Evolutionary conservation across 179 eudicot species (phyloP), one percentile per base, ranked within the genome.

Genomic region (Heliamphora ciliata): DNA sequence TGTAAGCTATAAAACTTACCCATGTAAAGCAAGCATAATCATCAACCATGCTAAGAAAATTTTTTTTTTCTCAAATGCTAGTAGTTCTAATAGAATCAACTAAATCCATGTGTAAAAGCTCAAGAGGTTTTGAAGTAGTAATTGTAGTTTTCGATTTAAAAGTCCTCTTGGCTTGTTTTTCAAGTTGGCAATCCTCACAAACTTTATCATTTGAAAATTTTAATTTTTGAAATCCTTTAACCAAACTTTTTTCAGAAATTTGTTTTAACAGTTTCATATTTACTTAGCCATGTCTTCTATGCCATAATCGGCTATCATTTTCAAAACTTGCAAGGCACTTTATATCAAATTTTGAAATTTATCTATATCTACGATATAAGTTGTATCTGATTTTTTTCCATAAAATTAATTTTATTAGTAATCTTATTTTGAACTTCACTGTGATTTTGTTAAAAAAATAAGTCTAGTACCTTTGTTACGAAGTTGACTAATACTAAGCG

Each of bases 1-100:
- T 77, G 8, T 14, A 8, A 15, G n/a, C 10, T 21, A 59, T 18
- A 2, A 77, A 59, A 44, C 50, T 52, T 15, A 58, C 63, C 80
- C 65, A 77, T 1, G 80, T 59, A 59, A 18, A 55, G 3, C 68
- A 7, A 11, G 80, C 17, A 21, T 24, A 58, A 59, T 77, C 50
- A 55, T 77, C 80, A 6, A 77, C 80, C 47, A 77, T 3, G 10
- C 50, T 77, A 14, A 77, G 69, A 60, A 77, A 60, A 60, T 58
- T 59, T 3, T 5, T 9, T 7, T 17, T 46, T 1, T 69, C 80
- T 6, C 60, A 24, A 9, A 60, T 54, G 8, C n/a, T 21, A 18
- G 11, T 44, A 13, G 64, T 77, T 17, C 51, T 31, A 0, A 17
- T 21, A 3, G 69, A 69, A 1, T 69, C 80, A n/a, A 58, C 21